Percentiles rank a stretch among this genome's conserved stretches.
Evolutionary conservation across 2,329 filamentous ascomycete genomes (phyloP).

Genomic region (Microdochium trichocladiopsis): DNA sequence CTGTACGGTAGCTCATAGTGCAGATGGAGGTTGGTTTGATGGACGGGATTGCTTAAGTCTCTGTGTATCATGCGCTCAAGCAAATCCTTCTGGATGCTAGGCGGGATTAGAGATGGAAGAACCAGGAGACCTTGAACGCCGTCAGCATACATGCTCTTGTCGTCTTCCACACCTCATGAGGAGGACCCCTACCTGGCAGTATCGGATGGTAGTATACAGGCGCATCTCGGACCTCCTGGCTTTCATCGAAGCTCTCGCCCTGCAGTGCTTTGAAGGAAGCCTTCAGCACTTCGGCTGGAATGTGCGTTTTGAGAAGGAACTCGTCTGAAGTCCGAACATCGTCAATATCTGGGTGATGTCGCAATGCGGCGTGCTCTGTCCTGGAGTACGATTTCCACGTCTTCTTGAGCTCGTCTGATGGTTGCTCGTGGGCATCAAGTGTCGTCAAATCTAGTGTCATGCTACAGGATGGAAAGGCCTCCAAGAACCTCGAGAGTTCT

Average conservation of each 20-base stretch:
- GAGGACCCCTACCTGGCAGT: constrained; percentile 54
- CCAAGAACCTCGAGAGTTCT: too few relatives aligned
- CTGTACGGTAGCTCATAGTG: constrained; percentile 67
- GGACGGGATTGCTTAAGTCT: constrained; percentile 64
- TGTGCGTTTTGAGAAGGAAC: constrained; percentile 37
- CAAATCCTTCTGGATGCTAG: constrained; percentile 59
- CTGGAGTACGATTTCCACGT: constrained; percentile 72
- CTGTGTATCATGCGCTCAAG: constrained; percentile 69
- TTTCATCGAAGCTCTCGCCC: constrained; percentile 20
- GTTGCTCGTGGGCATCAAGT: constrained; percentile 71
- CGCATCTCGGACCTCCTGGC: constrained; percentile 24
- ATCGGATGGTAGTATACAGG: constrained; percentile 57
- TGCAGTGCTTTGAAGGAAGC: constrained; percentile 35
- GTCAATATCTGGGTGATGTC: constrained; percentile 47
- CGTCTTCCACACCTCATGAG: too few relatives aligned
- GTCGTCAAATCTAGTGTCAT: constrained; percentile 37
- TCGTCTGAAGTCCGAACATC: constrained; percentile 35
- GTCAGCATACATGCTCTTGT: not conserved
- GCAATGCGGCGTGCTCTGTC: constrained; percentile 43
- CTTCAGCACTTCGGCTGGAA: constrained; percentile 33
- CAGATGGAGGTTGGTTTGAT: constrained; percentile 86
- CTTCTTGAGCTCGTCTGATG: constrained; percentile 61
- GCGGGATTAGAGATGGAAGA: constrained; percentile 67
- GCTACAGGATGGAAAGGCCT: too few relatives aligned
- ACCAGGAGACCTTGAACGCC: constrained; percentile 63